Percentiles rank a stretch among this genome's conserved stretches.
phyloP scores from a whole-genome alignment of 768 basidiomycete species.

The Mycena indigotica region DNA sequence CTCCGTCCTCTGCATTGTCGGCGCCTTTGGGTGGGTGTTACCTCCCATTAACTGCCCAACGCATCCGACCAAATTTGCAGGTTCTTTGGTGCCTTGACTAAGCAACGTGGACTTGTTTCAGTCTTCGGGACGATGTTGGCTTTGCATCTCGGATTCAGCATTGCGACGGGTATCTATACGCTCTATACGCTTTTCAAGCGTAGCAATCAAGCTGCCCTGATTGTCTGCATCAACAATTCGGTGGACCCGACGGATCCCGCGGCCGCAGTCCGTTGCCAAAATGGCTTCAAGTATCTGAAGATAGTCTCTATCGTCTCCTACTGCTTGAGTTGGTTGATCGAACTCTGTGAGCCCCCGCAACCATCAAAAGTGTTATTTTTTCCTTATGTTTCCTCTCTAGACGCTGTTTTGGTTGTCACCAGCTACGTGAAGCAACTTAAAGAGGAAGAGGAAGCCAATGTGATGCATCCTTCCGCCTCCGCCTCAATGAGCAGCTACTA shows the following conservation, averaged over 20 bases:
- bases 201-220: constrained; percentile 37
- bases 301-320: constrained; percentile 47
- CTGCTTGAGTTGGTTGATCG: constrained; percentile 53
- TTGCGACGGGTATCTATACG: constrained; percentile 50
- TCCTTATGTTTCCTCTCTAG: constrained; percentile 30
- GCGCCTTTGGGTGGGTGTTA: constrained; percentile 49
- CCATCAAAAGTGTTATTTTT: too few species aligned
- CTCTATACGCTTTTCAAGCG: constrained; percentile 51
- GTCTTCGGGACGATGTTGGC: constrained; percentile 47
- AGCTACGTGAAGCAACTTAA: constrained; percentile 56
- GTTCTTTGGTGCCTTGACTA: constrained; percentile 49
- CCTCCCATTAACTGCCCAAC: too few species aligned
- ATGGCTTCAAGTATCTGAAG: constrained; percentile 44
- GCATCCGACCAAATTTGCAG: constrained; percentile 17
- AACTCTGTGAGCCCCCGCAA: constrained; percentile 48
- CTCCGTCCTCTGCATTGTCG: constrained; percentile 48
- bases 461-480: constrained; percentile 28
- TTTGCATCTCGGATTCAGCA: constrained; percentile 47
- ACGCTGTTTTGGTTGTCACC: constrained; percentile 53
- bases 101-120: constrained; percentile 43
- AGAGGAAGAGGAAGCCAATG: constrained; percentile 45
- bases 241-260: constrained; percentile 29
- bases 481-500: constrained; percentile 26
- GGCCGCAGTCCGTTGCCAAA: constrained; percentile 39
- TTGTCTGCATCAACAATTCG: constrained; percentile 40